Evolutionary conservation across 2,329 filamentous ascomycete genomes (phyloP), one percentile per base, ranked within the genome.

Genomic region (Claviceps monticola): DNA sequence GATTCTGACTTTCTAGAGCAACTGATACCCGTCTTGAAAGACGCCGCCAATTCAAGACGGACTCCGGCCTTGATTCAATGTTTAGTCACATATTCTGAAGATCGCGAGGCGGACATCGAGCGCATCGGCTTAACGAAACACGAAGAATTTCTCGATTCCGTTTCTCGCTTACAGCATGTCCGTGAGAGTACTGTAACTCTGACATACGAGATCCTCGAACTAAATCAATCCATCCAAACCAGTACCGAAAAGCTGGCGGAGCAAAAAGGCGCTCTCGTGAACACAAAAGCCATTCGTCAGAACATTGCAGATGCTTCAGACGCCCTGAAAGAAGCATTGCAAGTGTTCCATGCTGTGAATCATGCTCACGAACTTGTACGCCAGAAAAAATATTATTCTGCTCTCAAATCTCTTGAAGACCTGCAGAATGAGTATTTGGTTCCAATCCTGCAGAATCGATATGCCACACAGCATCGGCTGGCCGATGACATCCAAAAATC

Each of bases 401-500:
- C 93, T 2, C 75, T 98, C 49, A 90, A 95, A 59, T 91, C 91
- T 4, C 74, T 98, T 46, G 93, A 97, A 61, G 93, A 98, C 64
- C 74, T 98, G 42, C 91, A 97, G 64, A 96, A 95, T 67, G 90
- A 98, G 58, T 88, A 97, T 63, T 78, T 98, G 17, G 72, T 83
- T 14, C 80, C 80, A 17, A 82, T 76, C 46, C 78, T 84, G 55
- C 80, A 84, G 62, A 84, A 83, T 57, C 90, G 90, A 63, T 93
- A 94, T 59, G 88, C 95, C 8, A 94, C 88, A 1, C 88, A 96
- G 57, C 94, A 96, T 68, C 91, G 90, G 62, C 84, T 98, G 57
- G 93, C 93, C 36, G 88, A 94, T 63, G 81, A 95, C 72, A 97
- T 98, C 57, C 91, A 96, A 66, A 89, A 88, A 59, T 97, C 91